A percentile compares a stretch with the other conserved stretches of the same genome.
Conservation (phyloP, 345 rosid genomes). For the Chamaenerion angustifolium region DNA sequence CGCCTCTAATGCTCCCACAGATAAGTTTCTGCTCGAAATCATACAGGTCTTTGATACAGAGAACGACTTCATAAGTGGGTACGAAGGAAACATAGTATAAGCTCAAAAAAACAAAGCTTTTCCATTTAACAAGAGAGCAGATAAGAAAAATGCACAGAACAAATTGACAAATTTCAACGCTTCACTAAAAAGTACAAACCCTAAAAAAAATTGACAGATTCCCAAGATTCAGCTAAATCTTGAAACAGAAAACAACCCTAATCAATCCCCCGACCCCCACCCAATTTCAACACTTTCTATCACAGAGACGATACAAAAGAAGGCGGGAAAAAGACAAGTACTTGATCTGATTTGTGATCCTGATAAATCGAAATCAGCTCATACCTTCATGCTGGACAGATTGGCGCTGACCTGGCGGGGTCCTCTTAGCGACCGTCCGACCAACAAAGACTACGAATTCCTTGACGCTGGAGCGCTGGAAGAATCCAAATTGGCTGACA, state of each 20-base stretch:
- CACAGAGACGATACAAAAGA: not conserved
- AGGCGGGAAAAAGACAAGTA: not conserved
- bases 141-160: too few relatives aligned
- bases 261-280: not conserved
- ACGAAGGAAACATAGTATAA: too few relatives aligned
- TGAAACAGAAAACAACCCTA: constrained; percentile 1
- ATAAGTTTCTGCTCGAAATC: too few relatives aligned
- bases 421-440: constrained; percentile 88
- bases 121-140: too few relatives aligned
- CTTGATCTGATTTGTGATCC: too few relatives aligned
- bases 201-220: not conserved
- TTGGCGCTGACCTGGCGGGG: constrained; percentile 74
- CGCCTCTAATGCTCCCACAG: too few relatives aligned
- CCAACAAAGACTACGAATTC: constrained; percentile 78
- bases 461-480: constrained; percentile 73
- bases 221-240: too few relatives aligned
- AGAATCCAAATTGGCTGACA: constrained; percentile 82
- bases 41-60: too few relatives aligned
- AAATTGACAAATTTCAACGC: too few relatives aligned
- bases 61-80: too few relatives aligned
- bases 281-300: too few relatives aligned
- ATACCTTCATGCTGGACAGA: constrained; percentile 89
- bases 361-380: not conserved
- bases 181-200: not conserved
- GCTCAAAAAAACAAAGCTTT: too few relatives aligned